Evolutionary conservation across 306 rosid genomes (phyloP), one percentile per base, ranked within the genome.

Genomic region (Acacia crassicarpa): DNA sequence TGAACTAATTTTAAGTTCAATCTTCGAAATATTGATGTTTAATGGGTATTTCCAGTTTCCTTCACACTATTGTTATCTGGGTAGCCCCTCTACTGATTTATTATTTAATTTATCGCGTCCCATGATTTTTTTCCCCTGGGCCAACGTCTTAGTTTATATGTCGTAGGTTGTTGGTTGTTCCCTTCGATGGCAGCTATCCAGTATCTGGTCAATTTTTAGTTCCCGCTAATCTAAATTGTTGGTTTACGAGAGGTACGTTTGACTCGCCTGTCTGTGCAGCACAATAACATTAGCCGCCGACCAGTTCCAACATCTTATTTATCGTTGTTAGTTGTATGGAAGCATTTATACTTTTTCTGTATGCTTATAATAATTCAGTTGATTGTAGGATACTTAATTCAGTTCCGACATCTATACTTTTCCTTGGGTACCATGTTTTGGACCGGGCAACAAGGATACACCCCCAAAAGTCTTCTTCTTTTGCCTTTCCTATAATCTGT

Each of bases 121-220:
- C 9, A 43, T 43, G 20, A 43, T 41, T 48, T 69, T 69, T 69
- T n/a, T 17, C 12, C 43, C 73, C 16, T 12, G 30, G 48, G 30
- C 73, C 73, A 38, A 67, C 49, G 22, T 38, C 23, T 68, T 41
- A 40, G 32, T 68, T 40, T n/a, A 68, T 68, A 22, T 45, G 30
- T 71, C 56, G 83, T 87, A 88, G 95, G 51, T 83, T 77, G 77
- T 87, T 86, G 43, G 72, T 81, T 86, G 81, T 81, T 85, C 76
- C 89, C 32, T 77, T 83, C 76, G 85, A 87, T 73, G 79, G 78
- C 78, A 71, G 81, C 46, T 80, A 73, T 75, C 87, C 62, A 58
- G 78, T 67, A 17, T 75, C 71, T 4, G 63, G 72, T 27, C 80
- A 72, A 79, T 53, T 83, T 25, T 44, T 71, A 25, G 58, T 71